Evolutionary conservation across 2,329 filamentous ascomycete genomes (phyloP), one percentile per base, ranked within the genome.

Genomic region (Chaetomium sp.): DNA sequence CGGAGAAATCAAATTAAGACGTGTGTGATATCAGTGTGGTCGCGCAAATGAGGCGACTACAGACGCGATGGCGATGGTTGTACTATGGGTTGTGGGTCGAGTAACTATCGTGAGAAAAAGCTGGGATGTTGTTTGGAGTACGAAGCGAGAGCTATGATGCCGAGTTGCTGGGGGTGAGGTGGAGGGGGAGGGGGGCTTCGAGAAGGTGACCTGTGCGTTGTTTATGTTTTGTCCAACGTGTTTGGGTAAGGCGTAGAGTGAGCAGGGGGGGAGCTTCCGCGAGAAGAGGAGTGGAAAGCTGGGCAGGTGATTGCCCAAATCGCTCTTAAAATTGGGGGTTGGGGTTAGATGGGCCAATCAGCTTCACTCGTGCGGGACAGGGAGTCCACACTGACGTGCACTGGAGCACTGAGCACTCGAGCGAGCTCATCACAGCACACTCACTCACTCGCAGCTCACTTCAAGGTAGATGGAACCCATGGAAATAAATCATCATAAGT

Each of bases 31-130:
- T 72, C 57, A 67, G 62, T 54, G 38, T 67, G 69, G 69, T 77
- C 75, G 78, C 76, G 72, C 67, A 67, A 66, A 64, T 33, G 42
- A 70, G 71, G 75, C 75, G 75, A 77, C 68, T 67, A 69, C 68
- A 65, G 23, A 74, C 74, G 70, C 61, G 66, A 71, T 63, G 57
- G 70, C 62, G 66, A 72, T 63, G 57, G 70, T 71, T 63, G 55
- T 51, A 57, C 13, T 25, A 51, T 4, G 29, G 54, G 12, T 21
- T 25, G 56, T 4, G 29, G 54, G 12, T 21, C 25, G 47, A 25
- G 7, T 27, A n/a, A n/a, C n/a, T n/a, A 4, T 25, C 35, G 29
- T 13, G 19, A 55, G n/a, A 29, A 19, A 23, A 12, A 13, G 51
- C 27, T 45, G 53, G 49, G 33, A 47, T 49, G 56, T 53, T 54